Evolutionary conservation across 345 rosid species (phyloP).

Genomic region (Anastatica hierochuntica): DNA sequence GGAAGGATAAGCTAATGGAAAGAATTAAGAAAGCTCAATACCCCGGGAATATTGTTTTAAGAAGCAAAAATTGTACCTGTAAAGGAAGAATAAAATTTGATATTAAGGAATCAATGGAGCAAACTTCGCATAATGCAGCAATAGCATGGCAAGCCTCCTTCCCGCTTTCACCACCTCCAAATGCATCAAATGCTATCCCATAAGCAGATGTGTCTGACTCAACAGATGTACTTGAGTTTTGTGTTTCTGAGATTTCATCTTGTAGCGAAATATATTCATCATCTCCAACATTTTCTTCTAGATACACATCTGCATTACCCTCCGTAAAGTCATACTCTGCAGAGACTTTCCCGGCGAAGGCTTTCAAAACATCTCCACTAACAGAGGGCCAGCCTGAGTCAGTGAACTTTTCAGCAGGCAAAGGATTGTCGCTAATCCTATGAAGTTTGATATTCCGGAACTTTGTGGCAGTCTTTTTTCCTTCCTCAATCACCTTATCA

Average conservation of each 20-base stretch:
- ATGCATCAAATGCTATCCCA: constrained; percentile 46
- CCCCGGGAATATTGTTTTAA: not conserved
- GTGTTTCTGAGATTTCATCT: constrained; percentile 21
- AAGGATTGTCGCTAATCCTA: constrained; percentile 33
- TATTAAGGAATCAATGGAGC: constrained; percentile 83
- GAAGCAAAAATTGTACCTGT: constrained; percentile 45
- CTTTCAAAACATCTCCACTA: constrained; percentile 69
- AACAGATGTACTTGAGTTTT: constrained; percentile 12
- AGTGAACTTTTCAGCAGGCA: constrained; percentile 65
- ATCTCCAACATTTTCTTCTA: constrained; percentile 29
- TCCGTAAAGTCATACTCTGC: constrained; percentile 43
- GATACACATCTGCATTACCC: constrained; percentile 23
- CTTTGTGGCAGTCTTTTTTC: constrained; percentile 67
- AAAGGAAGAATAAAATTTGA: constrained; percentile 93
- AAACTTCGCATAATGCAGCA: constrained; percentile 79
- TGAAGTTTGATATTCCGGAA: constrained; percentile 49
- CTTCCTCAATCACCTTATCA: constrained; percentile 73
- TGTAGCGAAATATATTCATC: constrained; percentile 6
- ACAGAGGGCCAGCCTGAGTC: constrained; percentile 85
- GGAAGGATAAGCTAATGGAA: not conserved
- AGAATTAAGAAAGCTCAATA: not conserved
- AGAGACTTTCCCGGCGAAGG: constrained; percentile 70
- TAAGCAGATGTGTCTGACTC: constrained; percentile 41
- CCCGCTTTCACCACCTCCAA: constrained; percentile 45
- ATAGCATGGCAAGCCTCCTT: constrained; percentile 90